Base-by-base conservation (phyloP, 176 grass and related monocot species). In the Musa troglodytarum region DNA sequence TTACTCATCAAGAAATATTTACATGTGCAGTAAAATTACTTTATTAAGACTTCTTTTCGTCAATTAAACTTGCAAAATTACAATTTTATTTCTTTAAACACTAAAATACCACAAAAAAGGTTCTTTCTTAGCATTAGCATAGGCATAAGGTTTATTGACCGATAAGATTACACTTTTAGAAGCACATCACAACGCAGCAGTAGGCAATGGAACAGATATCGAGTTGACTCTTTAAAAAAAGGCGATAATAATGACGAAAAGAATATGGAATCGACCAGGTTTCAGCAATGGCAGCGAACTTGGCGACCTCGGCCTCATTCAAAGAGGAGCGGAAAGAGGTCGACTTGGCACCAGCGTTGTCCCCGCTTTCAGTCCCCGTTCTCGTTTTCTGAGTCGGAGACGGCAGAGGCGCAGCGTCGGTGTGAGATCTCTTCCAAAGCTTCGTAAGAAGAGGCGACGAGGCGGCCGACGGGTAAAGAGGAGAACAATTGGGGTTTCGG, bases 251-350 rank as follows among this genome's bases (percentile, higher is more conserved):
- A 71, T 50, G 12, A 67, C 80, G 76, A 59, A 11, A 82, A 21
- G 53, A 29, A 50, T 50, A 50, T 54, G 76, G 3, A 57, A 52
- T 58, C 74, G 54, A 96, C 93, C 93, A 96, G 50, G 93, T 96
- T 68, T 96, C 89, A 2, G 93, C 85, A 53, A 96, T 82, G 77
- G 89, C 81, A 9, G 87, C 74, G 77, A 96, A 96, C 70, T 92
- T 96, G 52, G 93, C 89, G 64, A 92, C 85, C 73, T 92, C 89
- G 21, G 86, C 25, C 24, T 82, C 79, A 54, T 92, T 85, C 74
- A 96, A 59, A 6, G 93, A 96, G 23, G 93, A 90, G 2, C 54
- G 69, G 14, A 64, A 73, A 50, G 43, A 25, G 76, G 73, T 52
- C 69, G 61, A 3, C 19, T 80, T 49, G 17, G 50, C 29, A 49